Conservation (phyloP, 148 eudicot species). For the Vaccinium myrtillus region DNA sequence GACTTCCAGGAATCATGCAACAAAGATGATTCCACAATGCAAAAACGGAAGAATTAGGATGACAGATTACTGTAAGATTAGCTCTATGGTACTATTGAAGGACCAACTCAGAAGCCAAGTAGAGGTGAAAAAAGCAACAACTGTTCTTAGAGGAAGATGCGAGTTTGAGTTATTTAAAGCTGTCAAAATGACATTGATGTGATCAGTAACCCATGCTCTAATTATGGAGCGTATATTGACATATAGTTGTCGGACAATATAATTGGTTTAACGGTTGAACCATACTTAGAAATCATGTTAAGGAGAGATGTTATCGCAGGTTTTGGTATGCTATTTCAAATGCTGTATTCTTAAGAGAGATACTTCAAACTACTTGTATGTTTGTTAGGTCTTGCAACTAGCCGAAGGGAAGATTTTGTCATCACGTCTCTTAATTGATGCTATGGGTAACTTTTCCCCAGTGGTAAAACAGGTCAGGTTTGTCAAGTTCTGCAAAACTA, state of each 20-base stretch:
- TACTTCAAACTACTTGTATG: neutral
- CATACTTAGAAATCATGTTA: neutral
- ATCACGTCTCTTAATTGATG: conserved; percentile 75
- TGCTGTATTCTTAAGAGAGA: neutral
- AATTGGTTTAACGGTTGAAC: neutral
- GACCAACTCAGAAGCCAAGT: neutral
- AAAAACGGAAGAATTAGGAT: neutral
- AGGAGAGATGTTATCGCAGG: neutral
- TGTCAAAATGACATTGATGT: neutral
- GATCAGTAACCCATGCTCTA: neutral
- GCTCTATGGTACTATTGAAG: neutral
- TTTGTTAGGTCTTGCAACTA: conserved; percentile 66
- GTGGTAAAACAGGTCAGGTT: conserved; percentile 81
- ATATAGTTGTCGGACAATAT: neutral
- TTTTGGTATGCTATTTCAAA: neutral
- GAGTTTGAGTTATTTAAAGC: neutral
- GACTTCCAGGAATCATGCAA: conserved; percentile 3
- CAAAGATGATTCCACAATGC: conserved; percentile 1
- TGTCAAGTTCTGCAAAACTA: neutral
- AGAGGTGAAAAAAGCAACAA: neutral
- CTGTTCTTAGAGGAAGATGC: neutral
- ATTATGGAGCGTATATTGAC: neutral
- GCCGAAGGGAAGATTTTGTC: conserved; percentile 63
- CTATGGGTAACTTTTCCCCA: conserved; percentile 99
- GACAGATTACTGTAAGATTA: neutral